phyloP scores from a whole-genome alignment of 306 rosid genomes.

The Prunus campanulata region DNA sequence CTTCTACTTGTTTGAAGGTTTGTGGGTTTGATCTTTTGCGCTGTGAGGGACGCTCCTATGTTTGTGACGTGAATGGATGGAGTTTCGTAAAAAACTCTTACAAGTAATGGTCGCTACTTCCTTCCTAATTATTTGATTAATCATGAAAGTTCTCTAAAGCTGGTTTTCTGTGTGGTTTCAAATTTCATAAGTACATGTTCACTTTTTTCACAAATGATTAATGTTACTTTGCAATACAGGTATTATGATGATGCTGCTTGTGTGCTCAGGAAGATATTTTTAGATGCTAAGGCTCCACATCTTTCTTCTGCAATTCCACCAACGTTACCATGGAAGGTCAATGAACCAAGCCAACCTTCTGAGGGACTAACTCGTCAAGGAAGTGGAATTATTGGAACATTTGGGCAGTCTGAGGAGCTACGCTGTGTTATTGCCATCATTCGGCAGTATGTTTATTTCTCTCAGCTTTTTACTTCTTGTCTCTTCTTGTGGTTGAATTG shows the following conservation, averaged over 20 bases:
- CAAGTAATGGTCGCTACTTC: constrained; percentile 54
- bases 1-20: constrained; percentile 59
- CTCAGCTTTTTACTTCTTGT: background rate
- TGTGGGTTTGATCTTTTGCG: constrained; percentile 98
- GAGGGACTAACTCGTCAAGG: constrained; percentile 93
- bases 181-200: constrained; percentile 2
- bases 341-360: constrained; percentile 61
- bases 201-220: background rate
- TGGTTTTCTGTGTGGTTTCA: constrained; percentile 17
- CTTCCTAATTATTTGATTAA: constrained; percentile 17
- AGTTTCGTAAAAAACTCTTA: constrained; percentile 95
- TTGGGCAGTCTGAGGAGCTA: constrained; percentile 90
- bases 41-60: constrained; percentile 91
- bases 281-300: constrained; percentile 98
- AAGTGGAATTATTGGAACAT: constrained; percentile 82
- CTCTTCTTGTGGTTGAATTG: background rate
- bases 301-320: constrained; percentile 94
- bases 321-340: constrained; percentile 84
- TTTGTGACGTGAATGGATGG: constrained; percentile 99
- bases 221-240: constrained; percentile 43
- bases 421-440: constrained; percentile 91
- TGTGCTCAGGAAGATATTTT: constrained; percentile 86
- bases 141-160: background rate
- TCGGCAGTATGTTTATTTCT: constrained; percentile 76
- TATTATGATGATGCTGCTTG: constrained; percentile 97